Conservation (phyloP, 192 early-diverging fungal species). For the Thamnidium elegans region DNA sequence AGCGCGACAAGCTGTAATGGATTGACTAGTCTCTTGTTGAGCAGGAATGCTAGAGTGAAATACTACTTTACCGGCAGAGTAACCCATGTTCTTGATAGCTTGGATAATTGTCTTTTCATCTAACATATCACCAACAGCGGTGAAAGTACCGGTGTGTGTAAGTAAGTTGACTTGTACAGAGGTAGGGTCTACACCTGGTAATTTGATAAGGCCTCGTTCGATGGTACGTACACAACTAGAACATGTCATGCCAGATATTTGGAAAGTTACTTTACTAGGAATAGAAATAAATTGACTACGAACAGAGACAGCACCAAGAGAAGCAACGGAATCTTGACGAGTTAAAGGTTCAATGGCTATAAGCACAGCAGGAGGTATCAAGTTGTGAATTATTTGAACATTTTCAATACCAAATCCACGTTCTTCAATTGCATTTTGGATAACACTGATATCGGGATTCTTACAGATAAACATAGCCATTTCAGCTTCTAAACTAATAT, state of each 20-base stretch:
- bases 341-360: not conserved
- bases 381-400: slow-evolving; percentile 30
- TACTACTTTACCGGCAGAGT: slow-evolving; percentile 18
- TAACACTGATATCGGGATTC: slow-evolving; percentile 12
- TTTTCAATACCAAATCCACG: slow-evolving; percentile 57
- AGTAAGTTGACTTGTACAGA: slow-evolving; percentile 81
- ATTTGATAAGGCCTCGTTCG: slow-evolving; percentile 61
- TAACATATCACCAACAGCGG: slow-evolving; percentile 9
- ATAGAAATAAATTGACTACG: not conserved
- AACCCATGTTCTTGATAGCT: slow-evolving; percentile 21
- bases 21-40: not conserved
- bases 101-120: slow-evolving; percentile 9
- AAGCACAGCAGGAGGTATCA: slow-evolving; percentile 10
- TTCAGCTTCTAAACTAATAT: slow-evolving; percentile 37
- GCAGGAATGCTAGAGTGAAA: not conserved
- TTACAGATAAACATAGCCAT: slow-evolving; percentile 32
- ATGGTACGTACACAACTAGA: slow-evolving; percentile 87
- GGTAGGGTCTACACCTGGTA: slow-evolving; percentile 54
- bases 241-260: slow-evolving; percentile 95
- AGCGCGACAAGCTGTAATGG: slow-evolving; percentile 10
- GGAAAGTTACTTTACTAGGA: slow-evolving; percentile 36
- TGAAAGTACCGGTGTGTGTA: slow-evolving; percentile 68
- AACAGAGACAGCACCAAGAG: slow-evolving; percentile 16
- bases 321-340: not conserved
- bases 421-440: slow-evolving; percentile 55